Evolutionary conservation across 805 yeast species (phyloP).

Genomic region (Pichia deserticola): DNA sequence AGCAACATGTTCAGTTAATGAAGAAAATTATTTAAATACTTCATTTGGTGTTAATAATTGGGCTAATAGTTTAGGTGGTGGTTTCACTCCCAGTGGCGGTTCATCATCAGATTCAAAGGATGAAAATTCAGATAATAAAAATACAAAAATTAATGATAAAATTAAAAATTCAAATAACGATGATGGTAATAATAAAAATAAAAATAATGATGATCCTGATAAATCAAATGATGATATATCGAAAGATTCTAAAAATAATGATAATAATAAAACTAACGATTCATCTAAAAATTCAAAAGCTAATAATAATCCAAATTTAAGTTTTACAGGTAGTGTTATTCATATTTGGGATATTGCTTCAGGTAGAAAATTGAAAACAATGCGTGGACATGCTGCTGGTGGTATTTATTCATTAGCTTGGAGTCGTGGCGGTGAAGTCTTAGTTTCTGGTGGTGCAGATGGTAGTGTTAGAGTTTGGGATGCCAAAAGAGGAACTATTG

Average conservation of each 20-base stretch:
- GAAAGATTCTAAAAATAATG: background rate
- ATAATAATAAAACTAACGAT: background rate
- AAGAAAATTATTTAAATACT: slow-evolving; percentile 8
- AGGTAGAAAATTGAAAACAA: slow-evolving; percentile 78
- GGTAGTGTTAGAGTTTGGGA: slow-evolving; percentile 95
- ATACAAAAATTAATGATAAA: background rate
- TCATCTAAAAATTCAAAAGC: background rate
- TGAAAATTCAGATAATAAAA: background rate
- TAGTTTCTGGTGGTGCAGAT: slow-evolving; percentile 91
- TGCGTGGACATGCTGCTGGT: slow-evolving; percentile 91
- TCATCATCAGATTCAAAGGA: background rate
- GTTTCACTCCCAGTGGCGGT: slow-evolving; percentile 10
- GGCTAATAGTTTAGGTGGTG: slow-evolving; percentile 8
- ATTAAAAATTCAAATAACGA: background rate
- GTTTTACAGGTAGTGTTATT: slow-evolving; percentile 44
- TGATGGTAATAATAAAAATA: background rate
- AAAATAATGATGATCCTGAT: background rate
- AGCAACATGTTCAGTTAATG: slow-evolving; percentile 48
- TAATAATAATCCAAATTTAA: background rate
- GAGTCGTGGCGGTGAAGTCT: slow-evolving; percentile 79
- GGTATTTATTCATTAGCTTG: slow-evolving; percentile 80
- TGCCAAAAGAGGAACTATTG: slow-evolving; percentile 74
- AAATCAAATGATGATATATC: background rate
- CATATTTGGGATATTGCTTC: slow-evolving; percentile 92
- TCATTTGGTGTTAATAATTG: slow-evolving; percentile 9